These are phyloP conservation scores for Picocystis salinarum DNA, from an alignment of 139 green algal genomes.

Conservation along the genomic window DNA sequence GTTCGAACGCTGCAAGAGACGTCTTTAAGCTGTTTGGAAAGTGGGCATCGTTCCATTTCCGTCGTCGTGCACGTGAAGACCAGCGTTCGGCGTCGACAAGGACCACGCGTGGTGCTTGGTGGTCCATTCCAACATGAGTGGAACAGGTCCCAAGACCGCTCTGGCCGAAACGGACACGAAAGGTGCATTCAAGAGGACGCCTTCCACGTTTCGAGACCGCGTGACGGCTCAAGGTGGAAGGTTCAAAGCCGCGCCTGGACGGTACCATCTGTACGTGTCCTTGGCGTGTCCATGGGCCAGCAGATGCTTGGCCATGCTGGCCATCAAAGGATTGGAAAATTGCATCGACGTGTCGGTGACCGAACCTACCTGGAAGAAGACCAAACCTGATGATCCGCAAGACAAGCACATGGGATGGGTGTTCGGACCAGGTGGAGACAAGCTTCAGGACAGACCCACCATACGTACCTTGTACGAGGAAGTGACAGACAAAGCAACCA, in stretches of 20 bases:
- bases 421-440: slow-evolving; percentile 22
- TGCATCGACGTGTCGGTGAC: slow-evolving; percentile 56
- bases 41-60: too few relatives aligned
- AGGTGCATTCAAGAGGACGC: not conserved
- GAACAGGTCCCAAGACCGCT: too few relatives aligned
- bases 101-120: too few relatives aligned
- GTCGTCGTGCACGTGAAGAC: too few relatives aligned
- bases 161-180: too few relatives aligned
- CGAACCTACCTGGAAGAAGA: slow-evolving; percentile 68
- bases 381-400: slow-evolving; percentile 37
- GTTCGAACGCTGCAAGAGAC: too few relatives aligned
- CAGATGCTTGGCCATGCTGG: slow-evolving; percentile 34
- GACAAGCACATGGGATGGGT: slow-evolving; percentile 57
- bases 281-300: slow-evolving; percentile 85
- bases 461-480: too few relatives aligned
- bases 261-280: slow-evolving; percentile 92
- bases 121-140: too few relatives aligned
- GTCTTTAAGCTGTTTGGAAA: too few relatives aligned
- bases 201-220: not conserved
- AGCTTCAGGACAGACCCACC: not conserved
- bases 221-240: not conserved
- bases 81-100: too few relatives aligned
- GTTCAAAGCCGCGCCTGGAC: slow-evolving; percentile 8
- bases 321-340: slow-evolving; percentile 51
- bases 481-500: too few relatives aligned